Percentiles rank a stretch among this genome's conserved stretches.
Conservation (phyloP, 352 stramenopile genomes). For the Globisporangium polare region DNA sequence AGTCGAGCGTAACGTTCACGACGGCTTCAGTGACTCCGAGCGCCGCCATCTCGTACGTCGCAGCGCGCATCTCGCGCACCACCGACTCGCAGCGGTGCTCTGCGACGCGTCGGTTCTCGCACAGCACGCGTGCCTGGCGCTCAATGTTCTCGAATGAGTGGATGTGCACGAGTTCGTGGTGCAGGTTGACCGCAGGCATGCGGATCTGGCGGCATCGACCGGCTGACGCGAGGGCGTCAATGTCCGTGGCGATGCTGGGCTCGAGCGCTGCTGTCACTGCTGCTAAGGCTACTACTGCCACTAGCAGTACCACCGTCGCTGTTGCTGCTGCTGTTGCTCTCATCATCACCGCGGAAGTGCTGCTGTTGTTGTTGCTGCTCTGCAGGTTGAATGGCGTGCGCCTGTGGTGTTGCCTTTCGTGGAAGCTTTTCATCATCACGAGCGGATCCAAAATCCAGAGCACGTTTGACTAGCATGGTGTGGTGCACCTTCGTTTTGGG, state of each 20-base stretch:
- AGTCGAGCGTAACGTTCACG: conserved; percentile 60
- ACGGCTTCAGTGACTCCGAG: conserved; percentile 38
- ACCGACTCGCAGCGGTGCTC: conserved; percentile 29
- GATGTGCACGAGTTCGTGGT: conserved; percentile 34
- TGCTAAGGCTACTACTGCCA: neutral
- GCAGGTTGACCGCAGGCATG: conserved; percentile 22
- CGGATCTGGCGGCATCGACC: conserved; percentile 22
- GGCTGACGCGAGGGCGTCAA: neutral
- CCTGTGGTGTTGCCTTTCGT: neutral
- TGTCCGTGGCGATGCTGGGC: neutral
- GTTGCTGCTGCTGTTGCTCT: neutral
- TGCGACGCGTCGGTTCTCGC: conserved; percentile 21
- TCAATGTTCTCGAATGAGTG: conserved; percentile 31
- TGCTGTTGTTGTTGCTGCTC: neutral
- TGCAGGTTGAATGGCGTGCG: neutral
- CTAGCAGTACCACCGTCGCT: neutral
- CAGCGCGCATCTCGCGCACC: conserved; percentile 25
- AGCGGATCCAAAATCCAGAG: neutral
- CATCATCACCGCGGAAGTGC: neutral
- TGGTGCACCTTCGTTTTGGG: neutral
- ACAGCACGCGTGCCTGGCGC: conserved; percentile 18
- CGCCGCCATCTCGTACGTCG: conserved; percentile 42
- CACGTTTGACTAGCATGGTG: conserved; percentile 4
- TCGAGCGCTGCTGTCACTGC: neutral
- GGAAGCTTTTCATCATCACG: conserved; percentile 3